Evolutionary conservation across 768 basidiomycete species (phyloP), one percentile per base, ranked within the genome.

Genomic region (Cystoderma amianthinum): DNA sequence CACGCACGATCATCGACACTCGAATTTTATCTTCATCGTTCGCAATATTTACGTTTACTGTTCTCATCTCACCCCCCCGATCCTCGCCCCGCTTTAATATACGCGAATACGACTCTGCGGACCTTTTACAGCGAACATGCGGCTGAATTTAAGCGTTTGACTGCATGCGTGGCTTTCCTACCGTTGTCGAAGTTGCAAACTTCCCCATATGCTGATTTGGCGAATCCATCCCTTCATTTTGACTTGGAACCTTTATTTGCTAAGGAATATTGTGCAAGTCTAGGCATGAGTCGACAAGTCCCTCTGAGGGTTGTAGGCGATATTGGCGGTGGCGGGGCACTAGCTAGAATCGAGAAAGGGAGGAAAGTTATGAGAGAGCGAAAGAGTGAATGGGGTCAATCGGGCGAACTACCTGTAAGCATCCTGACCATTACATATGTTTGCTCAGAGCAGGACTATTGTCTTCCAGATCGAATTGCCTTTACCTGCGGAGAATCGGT

Each of bases 261-360:
- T 17, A 82, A 82, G 48, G 93, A 95, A 54, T 99, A 86, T 52
- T 93, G 94, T 51, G 80, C 85, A 10, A 81, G 75, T 49, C 63
- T 94, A 13, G 88, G 87, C 3, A 85, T 95, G 84, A 88, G 94
- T 49, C 74, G 84, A 43, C 89, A 95, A 51, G 79, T 88, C 10
- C 89, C 93, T 1, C 69, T 99, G 33, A 73, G 82, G 30, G 90
- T 96, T 2, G 84, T 94, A 2, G 90, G 89, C 2, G 93, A 95
- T 51, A 84, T 98, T 38, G 96, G 95, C 1, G 90, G 87, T 0
- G 86, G 89, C 3, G 92, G 94, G 2, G 93, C 94, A 0, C 61
- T 98, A 43, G 83, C 86, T 4, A 79, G 85, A 53, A 94, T 98
- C 33, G 91, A 95, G 65, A 98, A 97, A 59, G 94, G 91, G 4